Base-by-base conservation (phyloP, 2,329 filamentous ascomycete genomes). In the Sodiomyces alkalinus region DNA sequence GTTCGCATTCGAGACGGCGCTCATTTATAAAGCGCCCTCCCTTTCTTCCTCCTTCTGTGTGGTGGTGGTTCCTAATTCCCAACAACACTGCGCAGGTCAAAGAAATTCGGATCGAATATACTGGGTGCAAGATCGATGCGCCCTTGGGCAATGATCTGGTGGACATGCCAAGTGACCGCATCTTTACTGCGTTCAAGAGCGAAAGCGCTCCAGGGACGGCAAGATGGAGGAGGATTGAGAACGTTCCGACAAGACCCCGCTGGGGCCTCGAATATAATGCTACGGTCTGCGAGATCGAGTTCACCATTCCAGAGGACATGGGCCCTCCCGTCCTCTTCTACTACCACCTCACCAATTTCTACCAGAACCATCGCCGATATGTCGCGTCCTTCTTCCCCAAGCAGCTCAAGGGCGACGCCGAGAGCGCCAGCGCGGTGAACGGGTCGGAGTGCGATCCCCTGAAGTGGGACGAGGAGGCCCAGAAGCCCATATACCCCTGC, bases 351-450 rank as follows among this genome's bases (percentile, higher is more conserved):
- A 87, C 83, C 33, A 93, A 96, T 57, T 98, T 98, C 59, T 96
- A 96, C 60, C 90, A 98, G 55, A 98, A 98, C 50, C 90, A 98
- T 50, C 79, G 90, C 39, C 77, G 87, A 52, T 98, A 98, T 42
- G 90, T 94, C 35, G 80, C 83, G 47, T 92, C 82, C 2, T 79
- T 92, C 44, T 79, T 86, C 46, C 67, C 76, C 32, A 64, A 80
- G 29, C 90, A 98, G 53, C 63, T 98, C 29, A 57, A 77, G 39
- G 90, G 86, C 25, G 60, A 73, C 5, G 64, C 63, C 8, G 66
- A 80, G 12, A 59, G 61, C 18, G 67, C 64, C 32, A 42, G 41
- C 19, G 65, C 68, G 2, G 80, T 96, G 40, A 55, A 64, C 18
- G 56, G 56, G 18, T 78, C 82, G 21, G 68, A 76, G 34, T 94